A percentile compares a stretch with the other conserved stretches of the same genome.
phyloP scores from a whole-genome alignment of 1,139 yeast species.

The Tardiomyces depauwii region DNA sequence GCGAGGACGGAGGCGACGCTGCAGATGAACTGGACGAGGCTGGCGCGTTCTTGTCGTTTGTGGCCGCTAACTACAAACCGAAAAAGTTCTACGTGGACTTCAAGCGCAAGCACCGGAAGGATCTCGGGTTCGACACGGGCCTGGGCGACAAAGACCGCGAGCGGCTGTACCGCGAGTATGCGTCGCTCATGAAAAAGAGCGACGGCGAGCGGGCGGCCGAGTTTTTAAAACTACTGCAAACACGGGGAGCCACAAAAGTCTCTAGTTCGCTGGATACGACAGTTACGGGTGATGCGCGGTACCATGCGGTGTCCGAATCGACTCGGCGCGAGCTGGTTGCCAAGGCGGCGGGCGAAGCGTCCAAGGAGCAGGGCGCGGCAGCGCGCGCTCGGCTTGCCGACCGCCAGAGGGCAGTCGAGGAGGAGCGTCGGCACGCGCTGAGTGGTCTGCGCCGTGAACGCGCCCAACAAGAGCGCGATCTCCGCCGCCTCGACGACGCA shows the following conservation, averaged over 20 bases:
- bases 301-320: not conserved
- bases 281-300: not conserved
- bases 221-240: not conserved
- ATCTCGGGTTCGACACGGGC: conserved; percentile 20
- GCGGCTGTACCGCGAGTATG: conserved; percentile 28
- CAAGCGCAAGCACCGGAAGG: conserved; percentile 29
- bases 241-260: not conserved
- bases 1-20: not conserved
- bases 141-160: conserved; percentile 32
- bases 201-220: conserved; percentile 1
- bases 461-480: conserved; percentile 3
- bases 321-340: not conserved
- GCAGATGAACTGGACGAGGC: conserved; percentile 8
- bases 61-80: conserved; percentile 23
- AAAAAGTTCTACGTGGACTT: conserved; percentile 35
- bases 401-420: conserved; percentile 1
- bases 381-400: not conserved
- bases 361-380: not conserved
- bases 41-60: conserved; percentile 23
- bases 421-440: not conserved
- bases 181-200: not conserved
- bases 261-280: not conserved
- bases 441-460: conserved; percentile 1
- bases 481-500: conserved; percentile 4
- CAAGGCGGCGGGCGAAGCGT: not conserved